Evolutionary conservation across 805 yeast genomes (phyloP).

Genomic region (Saccharomycopsis oosterbeekiorum): DNA sequence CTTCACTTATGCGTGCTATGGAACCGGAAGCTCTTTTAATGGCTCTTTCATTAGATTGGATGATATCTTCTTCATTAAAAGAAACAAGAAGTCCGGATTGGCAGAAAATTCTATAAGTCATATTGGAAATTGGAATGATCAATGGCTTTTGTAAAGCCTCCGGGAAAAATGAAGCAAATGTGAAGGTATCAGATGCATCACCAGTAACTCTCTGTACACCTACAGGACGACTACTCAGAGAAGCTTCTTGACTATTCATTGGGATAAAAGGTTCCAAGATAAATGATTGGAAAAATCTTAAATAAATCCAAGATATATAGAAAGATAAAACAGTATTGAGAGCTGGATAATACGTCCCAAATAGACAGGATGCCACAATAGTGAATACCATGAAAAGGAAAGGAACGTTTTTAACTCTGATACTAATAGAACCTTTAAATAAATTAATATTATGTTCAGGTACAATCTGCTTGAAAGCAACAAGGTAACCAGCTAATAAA

Average conservation of each 20-base stretch:
- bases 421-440: conserved; percentile 36
- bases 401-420: conserved; percentile 58
- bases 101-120: conserved; percentile 30
- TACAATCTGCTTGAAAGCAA: conserved; percentile 55
- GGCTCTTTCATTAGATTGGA: conserved; percentile 64
- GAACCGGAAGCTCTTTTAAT: conserved; percentile 36
- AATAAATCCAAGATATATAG: conserved; percentile 60
- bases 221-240: conserved; percentile 17
- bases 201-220: conserved; percentile 42
- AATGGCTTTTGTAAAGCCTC: conserved; percentile 38
- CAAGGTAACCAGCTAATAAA: conserved; percentile 46
- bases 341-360: conserved; percentile 14
- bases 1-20: conserved; percentile 39
- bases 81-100: conserved; percentile 44
- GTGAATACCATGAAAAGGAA: conserved; percentile 30
- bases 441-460: conserved; percentile 49
- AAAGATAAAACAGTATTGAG: conserved; percentile 34
- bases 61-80: conserved; percentile 60
- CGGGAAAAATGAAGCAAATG: conserved; percentile 79
- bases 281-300: conserved; percentile 64
- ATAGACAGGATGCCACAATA: conserved; percentile 24
- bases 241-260: conserved; percentile 18
- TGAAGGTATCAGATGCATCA: conserved; percentile 86
- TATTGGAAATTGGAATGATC: conserved; percentile 42
- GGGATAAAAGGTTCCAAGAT: conserved; percentile 49